Evolutionary conservation across 257 asterid species (phyloP).

Genomic region (Fraxinus excelsior): DNA sequence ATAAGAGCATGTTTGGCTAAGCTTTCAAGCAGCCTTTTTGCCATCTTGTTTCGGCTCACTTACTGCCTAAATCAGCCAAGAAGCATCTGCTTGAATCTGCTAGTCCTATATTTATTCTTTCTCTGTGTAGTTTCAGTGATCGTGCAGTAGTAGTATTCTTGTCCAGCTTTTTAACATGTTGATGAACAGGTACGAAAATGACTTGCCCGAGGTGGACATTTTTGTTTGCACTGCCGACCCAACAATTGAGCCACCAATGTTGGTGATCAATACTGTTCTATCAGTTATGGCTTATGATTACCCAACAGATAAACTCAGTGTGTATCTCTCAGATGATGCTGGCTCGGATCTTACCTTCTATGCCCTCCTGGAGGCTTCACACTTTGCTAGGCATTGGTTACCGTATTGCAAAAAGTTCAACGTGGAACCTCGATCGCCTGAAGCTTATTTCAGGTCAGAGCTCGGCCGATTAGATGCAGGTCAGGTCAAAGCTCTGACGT

Average conservation of each 20-base stretch:
- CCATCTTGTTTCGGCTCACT: not conserved
- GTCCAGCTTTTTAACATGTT: not conserved
- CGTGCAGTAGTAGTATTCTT: not conserved
- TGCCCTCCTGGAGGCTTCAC: constrained; percentile 74
- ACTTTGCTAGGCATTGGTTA: constrained; percentile 70
- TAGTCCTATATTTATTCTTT: not conserved
- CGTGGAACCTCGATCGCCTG: constrained; percentile 75
- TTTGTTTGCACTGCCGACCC: constrained; percentile 95
- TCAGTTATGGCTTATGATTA: constrained; percentile 86
- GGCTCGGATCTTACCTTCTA: constrained; percentile 75
- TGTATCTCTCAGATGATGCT: constrained; percentile 86
- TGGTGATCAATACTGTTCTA: constrained; percentile 84
- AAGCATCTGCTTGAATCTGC: not conserved
- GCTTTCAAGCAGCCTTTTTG: not conserved
- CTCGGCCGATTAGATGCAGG: constrained; percentile 30
- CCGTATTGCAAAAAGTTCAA: constrained; percentile 65
- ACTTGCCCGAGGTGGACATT: constrained; percentile 70
- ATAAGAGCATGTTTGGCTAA: not conserved
- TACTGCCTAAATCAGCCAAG: not conserved
- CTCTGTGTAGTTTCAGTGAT: not conserved
- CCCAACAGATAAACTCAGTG: constrained; percentile 73
- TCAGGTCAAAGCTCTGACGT: constrained; percentile 39
- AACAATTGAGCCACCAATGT: constrained; percentile 70
- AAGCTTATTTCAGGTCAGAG: constrained; percentile 51
- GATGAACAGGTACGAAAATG: constrained; percentile 47